Evolutionary conservation across 176 grass and related monocot species (phyloP).

Genomic region (Musa itinerans): DNA sequence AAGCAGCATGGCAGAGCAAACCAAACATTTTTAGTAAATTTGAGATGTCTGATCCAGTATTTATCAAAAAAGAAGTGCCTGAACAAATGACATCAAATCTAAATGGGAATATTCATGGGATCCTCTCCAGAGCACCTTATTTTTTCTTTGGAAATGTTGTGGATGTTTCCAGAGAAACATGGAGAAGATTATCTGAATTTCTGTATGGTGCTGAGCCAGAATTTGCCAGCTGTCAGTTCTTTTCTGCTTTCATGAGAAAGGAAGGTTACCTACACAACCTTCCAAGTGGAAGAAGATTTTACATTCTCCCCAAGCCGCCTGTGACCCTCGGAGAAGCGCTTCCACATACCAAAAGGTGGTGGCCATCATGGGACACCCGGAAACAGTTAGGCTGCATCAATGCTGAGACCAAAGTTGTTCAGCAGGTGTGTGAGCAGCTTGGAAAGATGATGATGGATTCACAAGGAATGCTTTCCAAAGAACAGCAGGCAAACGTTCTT

Average conservation of each 20-base stretch:
- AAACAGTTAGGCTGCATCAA: slow-evolving; percentile 35
- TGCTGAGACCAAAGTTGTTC: slow-evolving; percentile 19
- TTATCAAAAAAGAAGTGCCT: slow-evolving; percentile 35
- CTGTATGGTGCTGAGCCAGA: slow-evolving; percentile 58
- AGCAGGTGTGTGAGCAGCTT: slow-evolving; percentile 34
- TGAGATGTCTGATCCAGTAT: slow-evolving; percentile 12
- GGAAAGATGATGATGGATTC: slow-evolving; percentile 42
- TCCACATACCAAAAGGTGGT: slow-evolving; percentile 38
- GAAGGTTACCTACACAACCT: slow-evolving; percentile 91
- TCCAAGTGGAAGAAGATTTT: slow-evolving; percentile 30
- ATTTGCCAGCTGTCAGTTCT: slow-evolving; percentile 49
- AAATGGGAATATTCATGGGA: slow-evolving; percentile 3
- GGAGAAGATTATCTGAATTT: slow-evolving; percentile 44
- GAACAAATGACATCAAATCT: slow-evolving; percentile 10
- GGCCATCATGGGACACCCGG: slow-evolving; percentile 70
- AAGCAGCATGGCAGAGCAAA: neutral
- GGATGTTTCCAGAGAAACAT: slow-evolving; percentile 43
- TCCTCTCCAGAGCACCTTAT: slow-evolving; percentile 37
- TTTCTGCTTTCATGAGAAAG: slow-evolving; percentile 50
- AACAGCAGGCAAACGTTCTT: slow-evolving; percentile 29
- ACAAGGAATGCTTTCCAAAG: slow-evolving; percentile 32
- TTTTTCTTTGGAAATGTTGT: slow-evolving; percentile 72
- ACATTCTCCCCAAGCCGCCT: slow-evolving; percentile 39
- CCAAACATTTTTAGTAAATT: neutral
- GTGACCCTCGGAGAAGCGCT: slow-evolving; percentile 55